Conservation (phyloP, 257 asterid genomes). For the Nicotiana obtusifolia region DNA sequence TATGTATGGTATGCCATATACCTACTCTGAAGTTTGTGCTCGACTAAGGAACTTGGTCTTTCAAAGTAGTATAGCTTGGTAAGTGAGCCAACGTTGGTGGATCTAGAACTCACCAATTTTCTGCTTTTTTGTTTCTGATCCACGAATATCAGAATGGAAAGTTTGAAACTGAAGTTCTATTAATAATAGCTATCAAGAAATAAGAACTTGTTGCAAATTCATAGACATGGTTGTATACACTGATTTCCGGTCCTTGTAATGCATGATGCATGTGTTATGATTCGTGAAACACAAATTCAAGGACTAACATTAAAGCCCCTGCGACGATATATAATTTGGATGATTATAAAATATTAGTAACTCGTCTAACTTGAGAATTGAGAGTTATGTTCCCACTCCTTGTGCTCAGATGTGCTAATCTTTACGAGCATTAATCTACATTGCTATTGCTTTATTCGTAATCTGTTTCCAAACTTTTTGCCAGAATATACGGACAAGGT, state of each 20-base stretch:
- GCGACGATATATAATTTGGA: neutral
- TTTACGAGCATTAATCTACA: neutral
- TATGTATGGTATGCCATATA: neutral
- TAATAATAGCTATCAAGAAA: neutral
- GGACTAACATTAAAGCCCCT: neutral
- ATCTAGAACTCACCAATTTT: neutral
- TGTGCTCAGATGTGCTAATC: neutral
- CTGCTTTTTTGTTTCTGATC: neutral
- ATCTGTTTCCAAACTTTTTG: neutral
- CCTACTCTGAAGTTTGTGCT: neutral
- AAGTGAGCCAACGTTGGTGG: neutral
- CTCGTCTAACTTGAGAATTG: neutral
- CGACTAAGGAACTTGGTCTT: neutral
- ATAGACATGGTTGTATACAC: too few species aligned
- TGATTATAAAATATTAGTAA: neutral
- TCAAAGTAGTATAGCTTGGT: neutral
- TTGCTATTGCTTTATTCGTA: too few species aligned
- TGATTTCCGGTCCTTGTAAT: neutral
- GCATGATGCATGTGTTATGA: neutral
- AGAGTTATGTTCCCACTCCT: neutral
- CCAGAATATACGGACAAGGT: neutral
- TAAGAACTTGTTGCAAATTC: too few species aligned
- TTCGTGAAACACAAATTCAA: neutral
- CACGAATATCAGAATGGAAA: too few species aligned
- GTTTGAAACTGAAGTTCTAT: neutral